Base-by-base conservation (phyloP, 1,284 basidiomycete genomes). In the Kwoniella shivajii region DNA sequence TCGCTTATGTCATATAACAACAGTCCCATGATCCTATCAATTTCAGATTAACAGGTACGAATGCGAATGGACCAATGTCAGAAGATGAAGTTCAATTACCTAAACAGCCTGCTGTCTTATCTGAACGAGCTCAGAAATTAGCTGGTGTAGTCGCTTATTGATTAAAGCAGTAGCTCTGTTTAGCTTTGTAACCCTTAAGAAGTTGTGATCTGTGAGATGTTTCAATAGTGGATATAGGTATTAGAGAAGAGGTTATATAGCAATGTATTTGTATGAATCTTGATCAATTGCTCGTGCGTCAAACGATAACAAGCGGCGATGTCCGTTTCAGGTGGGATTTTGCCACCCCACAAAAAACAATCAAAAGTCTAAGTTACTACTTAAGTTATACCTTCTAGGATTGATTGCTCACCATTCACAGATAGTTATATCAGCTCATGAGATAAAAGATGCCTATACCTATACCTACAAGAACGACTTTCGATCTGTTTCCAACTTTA, bases 401-500 rank as follows among this genome's bases (percentile, higher is more conserved):
- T n/a, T n/a, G n/a, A n/a, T n/a, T n/a, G n/a, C n/a, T n/a, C n/a
- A n/a, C n/a, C n/a, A n/a, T n/a, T n/a, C n/a, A n/a, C n/a, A n/a
- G n/a, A n/a, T n/a, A n/a, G n/a, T n/a, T n/a, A n/a, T n/a, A n/a
- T n/a, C n/a, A n/a, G n/a, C n/a, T n/a, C n/a, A n/a, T 36, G 34
- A 36, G 10, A n/a, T n/a, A n/a, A n/a, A n/a, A n/a, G n/a, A 68
- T 66, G 66, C 64, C 66, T 26, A 56, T 66, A 16, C 64, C 66
- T 1, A 50, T 54, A 20, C 58, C 62, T 0, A 18, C 44, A 2
- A 16, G 42, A 9, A 18, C 27, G 14, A 31, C 29, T 9, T 42
- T 54, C n/a, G 50, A 51, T 6, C 65, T 82, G 27, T 87, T 88
- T 68, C 87, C 88, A 4, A 52, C 64, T 0, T 75, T 85, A 39